Evolutionary conservation across 345 rosid genomes (phyloP), one percentile per base, ranked within the genome.

Genomic region (Arabidopsis suecica): DNA sequence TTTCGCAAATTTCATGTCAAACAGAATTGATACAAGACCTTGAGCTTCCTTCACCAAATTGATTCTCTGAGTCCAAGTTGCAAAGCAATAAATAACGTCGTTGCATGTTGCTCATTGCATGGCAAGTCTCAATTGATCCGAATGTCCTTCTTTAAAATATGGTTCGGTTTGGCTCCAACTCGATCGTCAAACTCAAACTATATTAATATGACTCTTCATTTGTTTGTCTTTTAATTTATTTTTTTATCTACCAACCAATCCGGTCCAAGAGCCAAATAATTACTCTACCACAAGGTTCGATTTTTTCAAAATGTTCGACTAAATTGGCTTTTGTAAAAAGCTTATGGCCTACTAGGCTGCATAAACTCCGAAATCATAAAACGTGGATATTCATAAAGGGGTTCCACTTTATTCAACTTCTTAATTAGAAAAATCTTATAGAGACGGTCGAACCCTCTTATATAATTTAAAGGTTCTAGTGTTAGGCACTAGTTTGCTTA

Each of bases 401-500:
- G 67, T 48, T 28, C 53, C 53, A 58, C 53, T 74, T 74, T 58
- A 74, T 74, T 66, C 30, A 48, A 66, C 25, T 55, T 74, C 20
- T 25, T 74, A 37, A 11, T 28, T 23, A 23, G 62, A 36, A 14
- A 42, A 45, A 5, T 25, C 57, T 25, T 14, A 25, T 13, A 74
- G 36, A 74, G 32, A 65, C 55, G 20, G 37, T 38, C 5, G 60
- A 65, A 28, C 49, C 32, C 30, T 33, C 71, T 64, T 54, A 47
- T 1, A 45, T 37, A 33, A 33, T 36, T 3, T 8, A 25, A 33
- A 5, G 36, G 14, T 12, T 30, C 5, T 49, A 33, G 37, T 9
- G 34, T 61, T 44, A 73, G 18, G 45, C 57, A 22, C 41, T 12
- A 61, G 80, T 79, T 40, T 80, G 78, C 62, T 85, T 83, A 65